Percentiles rank a stretch among this genome's conserved stretches.
Evolutionary conservation across 768 basidiomycete species (phyloP).

Genomic region (Panellus pusillus): DNA sequence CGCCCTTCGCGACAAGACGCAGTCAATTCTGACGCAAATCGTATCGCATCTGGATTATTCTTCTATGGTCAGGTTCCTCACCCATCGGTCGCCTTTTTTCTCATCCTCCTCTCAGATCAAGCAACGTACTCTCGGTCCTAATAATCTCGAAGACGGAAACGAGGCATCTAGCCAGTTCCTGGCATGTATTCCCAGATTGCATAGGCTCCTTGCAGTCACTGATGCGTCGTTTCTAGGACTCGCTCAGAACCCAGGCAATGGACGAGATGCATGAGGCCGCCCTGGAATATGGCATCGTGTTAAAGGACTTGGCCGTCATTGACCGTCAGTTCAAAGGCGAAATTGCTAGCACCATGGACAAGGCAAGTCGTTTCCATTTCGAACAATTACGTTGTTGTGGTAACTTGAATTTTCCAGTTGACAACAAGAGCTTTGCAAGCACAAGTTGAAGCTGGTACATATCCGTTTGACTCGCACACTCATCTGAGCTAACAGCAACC

Average conservation of each 20-base stretch:
- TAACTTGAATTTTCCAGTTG: constrained; percentile 15
- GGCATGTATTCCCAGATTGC: not conserved
- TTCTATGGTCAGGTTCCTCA: constrained; percentile 34
- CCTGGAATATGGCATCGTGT: constrained; percentile 77
- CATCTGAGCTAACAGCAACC: too few species aligned
- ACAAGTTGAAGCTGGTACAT: constrained; percentile 79
- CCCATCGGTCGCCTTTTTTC: not conserved
- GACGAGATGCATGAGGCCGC: constrained; percentile 66
- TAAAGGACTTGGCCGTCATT: constrained; percentile 86
- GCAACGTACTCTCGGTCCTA: constrained; percentile 76
- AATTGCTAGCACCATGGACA: constrained; percentile 83
- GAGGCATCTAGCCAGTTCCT: constrained; percentile 77
- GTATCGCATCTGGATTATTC: constrained; percentile 69
- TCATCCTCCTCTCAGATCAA: constrained; percentile 52
- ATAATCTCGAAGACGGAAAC: constrained; percentile 67
- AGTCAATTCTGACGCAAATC: constrained; percentile 84
- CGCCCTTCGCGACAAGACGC: constrained; percentile 65
- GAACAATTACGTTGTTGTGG: not conserved
- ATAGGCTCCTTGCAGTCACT: not conserved
- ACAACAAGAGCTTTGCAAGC: constrained; percentile 76
- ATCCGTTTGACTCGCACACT: not conserved
- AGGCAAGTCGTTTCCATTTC: constrained; percentile 52
- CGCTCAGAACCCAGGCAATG: too few species aligned
- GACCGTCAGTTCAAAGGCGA: constrained; percentile 87
- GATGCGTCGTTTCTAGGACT: not conserved